A percentile compares a stretch with the other conserved stretches of the same genome.
phyloP scores from a whole-genome alignment of 305 asterid species.

The Plantago lanceolata region DNA sequence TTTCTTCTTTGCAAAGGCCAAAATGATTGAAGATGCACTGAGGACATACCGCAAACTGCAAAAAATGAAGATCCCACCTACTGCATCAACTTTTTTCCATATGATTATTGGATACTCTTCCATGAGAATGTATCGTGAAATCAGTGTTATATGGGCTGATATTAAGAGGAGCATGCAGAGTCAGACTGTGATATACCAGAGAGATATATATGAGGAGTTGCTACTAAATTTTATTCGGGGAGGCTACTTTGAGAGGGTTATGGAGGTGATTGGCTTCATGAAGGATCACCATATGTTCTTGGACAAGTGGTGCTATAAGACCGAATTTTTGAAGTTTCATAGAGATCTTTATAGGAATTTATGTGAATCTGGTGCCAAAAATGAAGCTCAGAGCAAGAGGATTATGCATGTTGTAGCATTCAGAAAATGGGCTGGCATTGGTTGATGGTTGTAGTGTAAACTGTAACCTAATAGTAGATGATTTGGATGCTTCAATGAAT shows the following conservation, averaged over 20 bases:
- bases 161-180: conserved; percentile 54
- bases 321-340: conserved; percentile 64
- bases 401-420: conserved; percentile 66
- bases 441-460: conserved; percentile 23
- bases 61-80: conserved; percentile 57
- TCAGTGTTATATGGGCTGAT: conserved; percentile 78
- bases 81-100: conserved; percentile 49
- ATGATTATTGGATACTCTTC: conserved; percentile 57
- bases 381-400: conserved; percentile 61
- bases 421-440: conserved; percentile 56
- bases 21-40: conserved; percentile 69
- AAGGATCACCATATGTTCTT: conserved; percentile 51
- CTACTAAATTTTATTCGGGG: conserved; percentile 66
- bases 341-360: conserved; percentile 63
- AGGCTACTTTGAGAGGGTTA: conserved; percentile 80
- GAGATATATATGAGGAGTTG: conserved; percentile 64
- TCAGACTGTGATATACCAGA: conserved; percentile 31
- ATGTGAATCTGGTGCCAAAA: conserved; percentile 45
- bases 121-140: conserved; percentile 66
- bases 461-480: not conserved
- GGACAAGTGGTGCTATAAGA: conserved; percentile 68
- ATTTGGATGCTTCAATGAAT: not conserved
- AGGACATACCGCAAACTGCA: conserved; percentile 62
- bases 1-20: conserved; percentile 69
- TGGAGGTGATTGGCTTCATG: conserved; percentile 70